These are phyloP conservation scores for Linum usitatissimum DNA, from an alignment of 345 rosid species.

Conservation along the genomic window DNA sequence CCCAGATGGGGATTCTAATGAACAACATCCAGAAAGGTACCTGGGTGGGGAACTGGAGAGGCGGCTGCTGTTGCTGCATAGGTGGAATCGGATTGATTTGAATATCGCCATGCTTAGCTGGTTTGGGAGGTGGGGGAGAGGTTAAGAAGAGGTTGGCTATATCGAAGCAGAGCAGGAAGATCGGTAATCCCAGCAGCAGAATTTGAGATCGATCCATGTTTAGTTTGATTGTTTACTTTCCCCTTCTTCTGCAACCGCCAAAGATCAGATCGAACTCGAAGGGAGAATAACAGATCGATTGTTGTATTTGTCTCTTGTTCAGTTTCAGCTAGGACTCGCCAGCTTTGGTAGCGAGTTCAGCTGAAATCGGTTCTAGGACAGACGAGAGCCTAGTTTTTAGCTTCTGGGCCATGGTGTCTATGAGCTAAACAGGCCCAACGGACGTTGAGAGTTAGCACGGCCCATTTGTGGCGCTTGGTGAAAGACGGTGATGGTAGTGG, in stretches of 20 bases:
- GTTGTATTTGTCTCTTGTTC: no score
- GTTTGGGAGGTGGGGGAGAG: conserved; percentile 6
- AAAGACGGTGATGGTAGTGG: not conserved
- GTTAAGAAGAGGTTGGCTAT: conserved; percentile 16
- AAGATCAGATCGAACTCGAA: not conserved
- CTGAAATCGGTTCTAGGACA: no score
- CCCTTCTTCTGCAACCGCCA: not conserved
- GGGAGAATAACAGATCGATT: not conserved
- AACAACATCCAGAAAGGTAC: not conserved
- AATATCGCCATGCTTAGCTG: conserved; percentile 2
- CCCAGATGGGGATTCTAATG: not conserved
- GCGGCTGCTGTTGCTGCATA: conserved; percentile 7
- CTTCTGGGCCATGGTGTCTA: no score
- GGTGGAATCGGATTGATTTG: conserved; percentile 4
- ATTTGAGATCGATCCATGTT: conserved; percentile 25
- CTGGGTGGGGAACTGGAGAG: conserved; percentile 16
- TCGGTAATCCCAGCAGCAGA: conserved; percentile 21
- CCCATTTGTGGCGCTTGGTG: not conserved
- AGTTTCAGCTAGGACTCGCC: no score
- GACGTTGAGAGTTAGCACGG: no score
- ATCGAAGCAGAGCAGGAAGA: conserved; percentile 22
- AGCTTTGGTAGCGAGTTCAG: no score
- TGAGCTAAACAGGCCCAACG: not conserved
- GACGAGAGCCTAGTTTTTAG: no score
- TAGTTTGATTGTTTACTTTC: no score